These are phyloP conservation scores for Arthrobotrys iridis DNA, from an alignment of 2,329 filamentous ascomycete genomes.

Conservation along the genomic window DNA sequence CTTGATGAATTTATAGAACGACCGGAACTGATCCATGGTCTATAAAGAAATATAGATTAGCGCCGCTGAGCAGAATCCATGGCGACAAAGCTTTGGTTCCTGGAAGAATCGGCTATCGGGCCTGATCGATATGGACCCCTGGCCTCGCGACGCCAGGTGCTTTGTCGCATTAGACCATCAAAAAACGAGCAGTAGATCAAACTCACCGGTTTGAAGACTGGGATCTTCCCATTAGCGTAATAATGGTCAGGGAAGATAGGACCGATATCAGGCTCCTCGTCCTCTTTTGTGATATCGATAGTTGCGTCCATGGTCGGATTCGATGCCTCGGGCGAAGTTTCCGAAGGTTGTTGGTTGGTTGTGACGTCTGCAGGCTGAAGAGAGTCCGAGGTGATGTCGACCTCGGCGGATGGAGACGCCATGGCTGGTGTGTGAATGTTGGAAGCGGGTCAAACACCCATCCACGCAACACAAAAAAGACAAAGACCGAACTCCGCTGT, in stretches of 20 bases:
- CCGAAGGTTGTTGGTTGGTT: neutral
- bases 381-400: constrained; percentile 8
- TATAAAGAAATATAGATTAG: constrained; percentile 58
- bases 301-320: constrained; percentile 6
- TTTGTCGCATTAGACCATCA: neutral
- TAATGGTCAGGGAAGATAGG: constrained; percentile 87
- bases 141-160: neutral
- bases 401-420: constrained; percentile 45
- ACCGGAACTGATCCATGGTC: constrained; percentile 91
- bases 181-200: constrained; percentile 16
- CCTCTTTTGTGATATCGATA: constrained; percentile 56
- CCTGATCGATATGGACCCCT: neutral
- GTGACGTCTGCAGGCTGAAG: neutral
- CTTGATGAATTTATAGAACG: constrained; percentile 90
- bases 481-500: neutral
- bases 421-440: constrained; percentile 24
- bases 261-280: constrained; percentile 72
- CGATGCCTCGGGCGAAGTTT: neutral
- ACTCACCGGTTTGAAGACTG: constrained; percentile 87
- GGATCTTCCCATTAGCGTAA: constrained; percentile 82
- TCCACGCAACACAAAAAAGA: constrained; percentile 33
- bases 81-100: neutral
- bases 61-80: neutral
- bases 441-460: constrained; percentile 40
- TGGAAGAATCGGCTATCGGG: no score